A percentile compares a stretch with the other conserved stretches of the same genome.
phyloP scores from a whole-genome alignment of 805 yeast species.

The Candida lessepsii region DNA sequence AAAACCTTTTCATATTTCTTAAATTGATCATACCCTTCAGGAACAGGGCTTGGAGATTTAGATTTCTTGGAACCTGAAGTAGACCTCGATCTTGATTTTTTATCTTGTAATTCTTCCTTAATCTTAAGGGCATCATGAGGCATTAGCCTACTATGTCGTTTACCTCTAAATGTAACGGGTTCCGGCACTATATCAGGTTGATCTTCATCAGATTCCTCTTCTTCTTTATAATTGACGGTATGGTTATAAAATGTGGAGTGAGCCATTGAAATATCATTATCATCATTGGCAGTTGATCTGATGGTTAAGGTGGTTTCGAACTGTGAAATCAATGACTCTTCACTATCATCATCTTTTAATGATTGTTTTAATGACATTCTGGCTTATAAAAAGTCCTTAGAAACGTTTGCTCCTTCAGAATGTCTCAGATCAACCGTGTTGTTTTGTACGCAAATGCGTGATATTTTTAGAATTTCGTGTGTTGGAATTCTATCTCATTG shows the following conservation, averaged over 20 bases:
- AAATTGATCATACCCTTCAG: conserved; percentile 4
- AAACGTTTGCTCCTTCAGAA: not conserved
- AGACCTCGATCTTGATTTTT: conserved; percentile 8
- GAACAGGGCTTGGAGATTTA: conserved; percentile 16
- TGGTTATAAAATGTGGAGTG: conserved; percentile 25
- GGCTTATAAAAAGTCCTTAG: not conserved
- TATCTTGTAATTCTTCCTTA: conserved; percentile 11
- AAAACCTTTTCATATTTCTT: conserved; percentile 28
- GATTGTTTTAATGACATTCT: conserved; percentile 14
- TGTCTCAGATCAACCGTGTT: conserved; percentile 7
- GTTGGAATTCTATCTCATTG: not conserved
- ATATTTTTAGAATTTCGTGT: not conserved
- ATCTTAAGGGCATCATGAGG: conserved; percentile 23
- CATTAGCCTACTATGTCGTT: conserved; percentile 27
- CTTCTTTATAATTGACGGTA: conserved; percentile 25
- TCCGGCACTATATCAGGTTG: conserved; percentile 2
- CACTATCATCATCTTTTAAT: conserved; percentile 26
- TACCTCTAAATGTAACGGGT: conserved; percentile 33
- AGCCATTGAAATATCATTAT: conserved; percentile 41
- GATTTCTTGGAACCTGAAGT: conserved; percentile 7
- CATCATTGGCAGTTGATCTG: conserved; percentile 38
- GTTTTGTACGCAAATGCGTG: conserved; percentile 5
- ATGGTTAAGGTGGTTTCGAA: conserved; percentile 46
- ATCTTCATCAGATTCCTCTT: conserved; percentile 36
- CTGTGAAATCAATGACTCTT: conserved; percentile 40